Evolutionary conservation across 1,284 basidiomycete species (phyloP), one percentile per base, ranked within the genome.

Genomic region (Pseudozyma flocculosa): DNA sequence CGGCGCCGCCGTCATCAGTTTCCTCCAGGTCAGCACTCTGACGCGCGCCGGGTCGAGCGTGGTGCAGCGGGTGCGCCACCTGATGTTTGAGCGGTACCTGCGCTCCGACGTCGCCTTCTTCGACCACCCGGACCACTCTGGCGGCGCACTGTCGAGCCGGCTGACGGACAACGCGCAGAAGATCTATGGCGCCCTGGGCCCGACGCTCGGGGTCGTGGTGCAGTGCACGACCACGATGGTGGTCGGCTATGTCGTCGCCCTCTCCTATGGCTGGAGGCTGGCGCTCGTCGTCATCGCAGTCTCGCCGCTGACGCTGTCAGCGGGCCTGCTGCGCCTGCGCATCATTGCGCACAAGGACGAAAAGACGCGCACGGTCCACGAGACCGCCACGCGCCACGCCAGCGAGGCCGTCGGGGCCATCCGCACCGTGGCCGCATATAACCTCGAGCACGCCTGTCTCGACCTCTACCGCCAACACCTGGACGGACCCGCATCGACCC

Each of bases 161-260:
- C 81, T 98, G 37, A 88, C 90, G 50, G 91, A 93, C 57, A 88
- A 91, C 73, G 89, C 94, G 18, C 90, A 94, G 72, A 95, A 94
- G 78, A 85, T 96, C 62, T 89, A 88, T 59, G 92, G 92, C 60
- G 82, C 96, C 37, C 90, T 90, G 44, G 93, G 93, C 54, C 82
- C 90, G 55, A 95, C 92, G 2, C 83, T 96, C 29, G 75, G 73
- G 13, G 80, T 86, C n/a, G 90, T 97, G 72, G 82, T 95, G 10
- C 92, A 95, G 80, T 85, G 85, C 49, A 70, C 84, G 10, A 78
- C 88, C 0, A 94, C 90, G 22, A 80, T 96, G 29, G 74, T 93
- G 45, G 62, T 68, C 18, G 75, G 75, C n/a, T 61, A 55, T 38
- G 65, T 79, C 49, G 75, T 79, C 45, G 77, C 76, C 24, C 54